These are phyloP conservation scores for Colletotrichum tropicale DNA, from an alignment of 2,329 filamentous ascomycete genomes.

Conservation along the genomic window DNA sequence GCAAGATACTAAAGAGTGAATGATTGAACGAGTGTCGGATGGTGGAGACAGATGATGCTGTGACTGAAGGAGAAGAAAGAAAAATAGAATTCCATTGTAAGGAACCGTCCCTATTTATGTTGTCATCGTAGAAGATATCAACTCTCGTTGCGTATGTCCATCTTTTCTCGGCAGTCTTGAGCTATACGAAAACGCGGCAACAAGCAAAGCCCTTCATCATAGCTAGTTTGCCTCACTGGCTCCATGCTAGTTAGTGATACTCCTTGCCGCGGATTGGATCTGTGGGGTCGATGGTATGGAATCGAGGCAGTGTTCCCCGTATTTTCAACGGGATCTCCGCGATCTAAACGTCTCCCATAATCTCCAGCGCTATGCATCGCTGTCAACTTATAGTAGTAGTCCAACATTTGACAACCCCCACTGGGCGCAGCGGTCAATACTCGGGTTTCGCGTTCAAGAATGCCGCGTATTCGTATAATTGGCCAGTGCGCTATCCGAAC, in stretches of 20 bases:
- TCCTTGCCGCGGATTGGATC: background rate
- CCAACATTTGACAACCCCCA: accelerated
- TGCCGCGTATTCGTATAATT: background rate
- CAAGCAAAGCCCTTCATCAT: accelerated
- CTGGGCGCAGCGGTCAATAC: background rate
- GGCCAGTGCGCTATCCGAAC: background rate
- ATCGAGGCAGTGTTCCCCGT: background rate
- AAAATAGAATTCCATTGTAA: accelerated
- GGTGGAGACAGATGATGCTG: background rate
- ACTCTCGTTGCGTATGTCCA: background rate
- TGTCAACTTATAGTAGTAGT: accelerated
- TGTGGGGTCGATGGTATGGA: background rate
- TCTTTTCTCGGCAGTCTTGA: background rate
- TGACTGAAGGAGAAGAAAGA: accelerated
- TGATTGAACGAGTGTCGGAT: background rate
- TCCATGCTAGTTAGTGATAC: background rate
- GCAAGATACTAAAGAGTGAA: background rate
- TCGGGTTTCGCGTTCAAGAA: background rate
- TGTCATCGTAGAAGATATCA: background rate
- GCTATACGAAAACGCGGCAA: background rate
- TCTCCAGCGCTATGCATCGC: background rate
- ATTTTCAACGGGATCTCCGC: background rate
- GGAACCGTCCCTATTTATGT: background rate
- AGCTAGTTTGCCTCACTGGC: background rate
- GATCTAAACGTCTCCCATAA: background rate